Conservation (phyloP, 805 yeast species). For the Yarrowia deformans region DNA sequence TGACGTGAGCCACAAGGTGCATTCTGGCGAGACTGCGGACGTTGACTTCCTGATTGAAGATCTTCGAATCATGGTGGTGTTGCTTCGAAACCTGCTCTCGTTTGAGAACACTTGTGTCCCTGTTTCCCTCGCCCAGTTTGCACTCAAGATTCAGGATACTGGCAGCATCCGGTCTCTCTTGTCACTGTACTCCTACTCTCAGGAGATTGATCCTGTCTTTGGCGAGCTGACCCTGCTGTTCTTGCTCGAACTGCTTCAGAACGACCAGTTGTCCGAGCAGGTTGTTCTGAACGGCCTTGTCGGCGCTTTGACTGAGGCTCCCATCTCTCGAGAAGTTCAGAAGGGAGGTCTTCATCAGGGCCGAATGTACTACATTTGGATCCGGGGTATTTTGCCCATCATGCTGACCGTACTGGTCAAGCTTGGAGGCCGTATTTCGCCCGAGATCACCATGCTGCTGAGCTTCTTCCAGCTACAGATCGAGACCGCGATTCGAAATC, state of each 20-base stretch:
- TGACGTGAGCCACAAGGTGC: slow-evolving; percentile 51
- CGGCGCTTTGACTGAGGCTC: slow-evolving; percentile 73
- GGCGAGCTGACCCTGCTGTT: slow-evolving; percentile 76
- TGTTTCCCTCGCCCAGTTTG: slow-evolving; percentile 53
- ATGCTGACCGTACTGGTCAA: slow-evolving; percentile 64
- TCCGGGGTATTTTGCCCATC: slow-evolving; percentile 78
- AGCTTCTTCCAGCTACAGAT: slow-evolving; percentile 72
- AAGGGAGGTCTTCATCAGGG: slow-evolving; percentile 61
- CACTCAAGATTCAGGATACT: slow-evolving; percentile 60
- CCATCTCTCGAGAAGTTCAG: slow-evolving; percentile 71
- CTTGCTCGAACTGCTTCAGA: slow-evolving; percentile 69
- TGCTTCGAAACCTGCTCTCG: slow-evolving; percentile 65
- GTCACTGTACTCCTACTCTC: slow-evolving; percentile 72
- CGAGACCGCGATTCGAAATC: slow-evolving; percentile 65
- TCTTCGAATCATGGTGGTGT: slow-evolving; percentile 64
- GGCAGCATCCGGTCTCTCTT: slow-evolving; percentile 70
- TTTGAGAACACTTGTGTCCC: slow-evolving; percentile 43
- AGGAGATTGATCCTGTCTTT: slow-evolving; percentile 68
- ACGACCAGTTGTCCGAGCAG: slow-evolving; percentile 69
- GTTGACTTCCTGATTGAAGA: slow-evolving; percentile 61
- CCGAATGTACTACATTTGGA: slow-evolving; percentile 79
- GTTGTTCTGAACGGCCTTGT: slow-evolving; percentile 71
- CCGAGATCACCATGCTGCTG: slow-evolving; percentile 70
- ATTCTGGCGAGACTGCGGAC: slow-evolving; percentile 12
- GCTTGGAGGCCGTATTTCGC: slow-evolving; percentile 67